Evolutionary conservation across 495 filamentous ascomycete species (phyloP), one percentile per base, ranked within the genome.

Genomic region (Penicillium atrosanguineum): DNA sequence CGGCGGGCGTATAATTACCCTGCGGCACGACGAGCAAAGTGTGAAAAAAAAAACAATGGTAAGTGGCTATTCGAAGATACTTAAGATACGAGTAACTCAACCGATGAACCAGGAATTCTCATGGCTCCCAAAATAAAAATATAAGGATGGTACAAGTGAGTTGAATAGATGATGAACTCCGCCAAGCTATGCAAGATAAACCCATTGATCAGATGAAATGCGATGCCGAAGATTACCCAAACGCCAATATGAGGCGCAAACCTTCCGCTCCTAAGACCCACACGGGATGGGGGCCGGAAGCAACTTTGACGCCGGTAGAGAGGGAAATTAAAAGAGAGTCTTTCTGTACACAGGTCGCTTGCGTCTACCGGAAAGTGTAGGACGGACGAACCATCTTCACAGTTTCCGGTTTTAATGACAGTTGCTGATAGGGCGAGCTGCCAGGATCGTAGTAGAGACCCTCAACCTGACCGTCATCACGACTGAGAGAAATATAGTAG

Each of bases 381-480:
- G 74, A 66, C 11, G 74, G 72, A 26, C 64, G 64, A 7, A 67
- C 51, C 72, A 76, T 78, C 60, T 68, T 71, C 42, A 64, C 52
- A 15, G 54, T 67, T 51, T 82, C 71, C 15, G 83, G 80, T 48
- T 72, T 77, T 43, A 90, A 59, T 43, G 77, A 81, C 39, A 90
- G 61, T 57, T 84, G 81, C 63, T 90, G 87, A 64, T 86, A 88
- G 14, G 87, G 87, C 23, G 81, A 83, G 56, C 86, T 88, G 55
- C 78, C 74, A 6, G 87, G 85, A 62, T 90, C 87, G 62, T 87
- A 88, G 55, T 90, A 90, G 45, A 89, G 70, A 0, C 87, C 87
- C 57, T 88, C 85, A 34, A 89, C 76, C 23, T 73, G 71, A 19
- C 87, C 87, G 58, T 80, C 78, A 29, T 75, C 72, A 38, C 87